phyloP scores from a whole-genome alignment of 148 eudicot genomes.

The Beta vulgaris region DNA sequence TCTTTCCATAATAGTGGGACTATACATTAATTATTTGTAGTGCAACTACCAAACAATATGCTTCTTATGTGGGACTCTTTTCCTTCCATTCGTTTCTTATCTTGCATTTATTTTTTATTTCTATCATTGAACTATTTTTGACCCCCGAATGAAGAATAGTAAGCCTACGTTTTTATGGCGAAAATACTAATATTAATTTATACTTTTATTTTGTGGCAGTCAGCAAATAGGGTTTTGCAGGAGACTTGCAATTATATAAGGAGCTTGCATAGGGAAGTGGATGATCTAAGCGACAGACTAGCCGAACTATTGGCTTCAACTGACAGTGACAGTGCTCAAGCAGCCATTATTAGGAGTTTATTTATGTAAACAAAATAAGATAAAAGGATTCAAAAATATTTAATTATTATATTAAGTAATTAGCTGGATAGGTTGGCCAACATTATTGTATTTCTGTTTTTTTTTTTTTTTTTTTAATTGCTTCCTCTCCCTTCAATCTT shows the following conservation, averaged over 20 bases:
- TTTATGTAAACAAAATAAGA: constrained; percentile 43
- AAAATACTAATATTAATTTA: not conserved
- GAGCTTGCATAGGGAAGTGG: constrained; percentile 78
- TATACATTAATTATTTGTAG: constrained; percentile 27
- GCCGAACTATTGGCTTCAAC: constrained; percentile 75
- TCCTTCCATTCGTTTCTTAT: constrained; percentile 10
- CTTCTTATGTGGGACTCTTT: constrained; percentile 32
- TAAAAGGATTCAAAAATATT: not conserved
- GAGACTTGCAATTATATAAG: constrained; percentile 91
- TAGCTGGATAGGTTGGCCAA: constrained; percentile 20
- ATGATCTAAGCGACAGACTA: constrained; percentile 73
- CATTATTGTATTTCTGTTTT: not conserved
- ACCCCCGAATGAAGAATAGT: too few species aligned
- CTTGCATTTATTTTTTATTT: not conserved
- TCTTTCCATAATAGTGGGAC: constrained; percentile 18
- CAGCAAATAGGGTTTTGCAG: constrained; percentile 75
- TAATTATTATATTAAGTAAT: constrained; percentile 3
- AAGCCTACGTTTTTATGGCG: not conserved
- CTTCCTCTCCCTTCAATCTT: constrained; percentile 33
- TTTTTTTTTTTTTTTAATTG: not conserved
- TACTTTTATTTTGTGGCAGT: constrained; percentile 35
- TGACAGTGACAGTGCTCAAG: constrained; percentile 84
- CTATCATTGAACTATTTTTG: too few species aligned
- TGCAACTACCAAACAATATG: constrained; percentile 29
- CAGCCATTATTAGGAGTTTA: constrained; percentile 79